Evolutionary conservation across 805 yeast genomes (phyloP).

Genomic region (Candida cerambycidarum): DNA sequence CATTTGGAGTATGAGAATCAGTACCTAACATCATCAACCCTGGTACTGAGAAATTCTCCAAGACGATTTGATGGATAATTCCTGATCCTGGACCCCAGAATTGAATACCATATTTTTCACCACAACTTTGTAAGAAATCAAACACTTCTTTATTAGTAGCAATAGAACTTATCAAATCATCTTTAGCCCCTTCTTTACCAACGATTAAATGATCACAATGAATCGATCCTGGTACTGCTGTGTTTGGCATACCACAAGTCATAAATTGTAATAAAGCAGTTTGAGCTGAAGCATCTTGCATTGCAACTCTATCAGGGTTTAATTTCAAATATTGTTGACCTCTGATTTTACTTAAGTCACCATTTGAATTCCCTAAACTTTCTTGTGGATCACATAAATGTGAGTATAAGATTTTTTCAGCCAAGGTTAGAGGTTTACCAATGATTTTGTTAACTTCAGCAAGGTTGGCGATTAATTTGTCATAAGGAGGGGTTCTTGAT

Average conservation of each 20-base stretch:
- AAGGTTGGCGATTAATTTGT: conserved; percentile 66
- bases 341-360: conserved; percentile 57
- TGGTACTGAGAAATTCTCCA: conserved; percentile 95
- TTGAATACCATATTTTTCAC: conserved; percentile 92
- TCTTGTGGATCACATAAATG: conserved; percentile 90
- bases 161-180: conserved; percentile 78
- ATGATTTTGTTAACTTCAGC: conserved; percentile 63
- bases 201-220: conserved; percentile 98
- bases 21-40: conserved; percentile 98
- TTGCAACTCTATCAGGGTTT: conserved; percentile 96
- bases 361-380: conserved; percentile 52
- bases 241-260: conserved; percentile 88
- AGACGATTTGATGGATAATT: conserved; percentile 94
- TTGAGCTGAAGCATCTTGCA: conserved; percentile 99
- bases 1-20: conserved; percentile 98
- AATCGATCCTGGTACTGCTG: conserved; percentile 92
- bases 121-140: conserved; percentile 89
- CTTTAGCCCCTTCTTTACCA: conserved; percentile 89
- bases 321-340: conserved; percentile 90
- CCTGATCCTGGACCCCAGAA: conserved; percentile 99
- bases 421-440: conserved; percentile 79
- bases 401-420: conserved; percentile 92
- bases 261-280: conserved; percentile 98
- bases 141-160: conserved; percentile 92
- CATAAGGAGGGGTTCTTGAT: conserved; percentile 86